Conservation (phyloP, 179 eudicot species). For the Spergularia azorica region DNA sequence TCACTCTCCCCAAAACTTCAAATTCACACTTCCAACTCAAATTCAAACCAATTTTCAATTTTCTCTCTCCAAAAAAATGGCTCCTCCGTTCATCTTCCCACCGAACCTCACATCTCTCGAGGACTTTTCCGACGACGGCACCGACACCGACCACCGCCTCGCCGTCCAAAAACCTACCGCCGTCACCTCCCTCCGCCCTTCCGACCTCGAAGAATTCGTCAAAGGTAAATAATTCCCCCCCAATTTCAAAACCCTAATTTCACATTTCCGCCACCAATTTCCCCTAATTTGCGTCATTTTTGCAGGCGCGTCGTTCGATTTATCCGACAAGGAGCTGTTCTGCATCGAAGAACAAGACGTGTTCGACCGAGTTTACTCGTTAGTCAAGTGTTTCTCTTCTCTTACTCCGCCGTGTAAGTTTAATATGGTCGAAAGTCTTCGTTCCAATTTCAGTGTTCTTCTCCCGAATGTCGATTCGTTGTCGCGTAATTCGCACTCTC, state of each 20-base stretch:
- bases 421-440: slow-evolving; percentile 67
- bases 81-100: slow-evolving; percentile 77
- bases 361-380: slow-evolving; percentile 75
- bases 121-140: slow-evolving; percentile 29
- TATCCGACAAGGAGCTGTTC: slow-evolving; percentile 80
- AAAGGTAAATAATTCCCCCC: slow-evolving; percentile 48
- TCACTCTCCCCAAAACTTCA: slow-evolving; percentile 2
- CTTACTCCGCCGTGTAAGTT: slow-evolving; percentile 59
- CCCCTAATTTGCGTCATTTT: background rate
- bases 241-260: slow-evolving; percentile 34
- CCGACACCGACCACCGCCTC: slow-evolving; percentile 21
- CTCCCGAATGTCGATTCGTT: slow-evolving; percentile 83
- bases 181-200: slow-evolving; percentile 59
- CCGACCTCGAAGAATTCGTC: slow-evolving; percentile 90
- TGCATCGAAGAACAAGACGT: slow-evolving; percentile 89
- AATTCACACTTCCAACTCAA: slow-evolving; percentile 11
- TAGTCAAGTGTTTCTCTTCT: slow-evolving; percentile 57
- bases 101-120: slow-evolving; percentile 56
- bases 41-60: background rate
- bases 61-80: slow-evolving; percentile 45
- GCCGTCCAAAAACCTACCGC: slow-evolving; percentile 26
- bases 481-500: slow-evolving; percentile 39
- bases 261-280: background rate
- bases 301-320: slow-evolving; percentile 76
- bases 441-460: slow-evolving; percentile 85